Evolutionary conservation across 768 basidiomycete species (phyloP).

Genomic region (Chalciporus sphaerocephalus): DNA sequence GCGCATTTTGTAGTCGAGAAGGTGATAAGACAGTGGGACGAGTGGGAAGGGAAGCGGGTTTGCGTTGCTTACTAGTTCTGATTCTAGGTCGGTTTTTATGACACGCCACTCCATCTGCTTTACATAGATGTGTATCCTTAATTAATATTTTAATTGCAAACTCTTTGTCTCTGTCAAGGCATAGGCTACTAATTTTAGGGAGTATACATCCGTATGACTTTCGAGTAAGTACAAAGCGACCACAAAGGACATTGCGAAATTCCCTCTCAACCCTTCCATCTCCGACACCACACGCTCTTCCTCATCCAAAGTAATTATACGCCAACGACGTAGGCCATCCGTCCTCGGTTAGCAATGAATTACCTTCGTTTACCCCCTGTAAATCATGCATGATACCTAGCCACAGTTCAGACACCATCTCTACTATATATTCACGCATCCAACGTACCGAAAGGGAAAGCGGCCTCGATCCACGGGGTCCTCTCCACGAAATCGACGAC

Average conservation of each 20-base stretch:
- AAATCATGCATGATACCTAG: conserved; percentile 54
- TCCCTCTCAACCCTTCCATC: too few species aligned
- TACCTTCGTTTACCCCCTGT: conserved; percentile 50
- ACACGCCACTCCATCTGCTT: too few species aligned
- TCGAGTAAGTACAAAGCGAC: conserved; percentile 13
- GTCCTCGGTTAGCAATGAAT: conserved; percentile 46
- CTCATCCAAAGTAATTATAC: conserved; percentile 42
- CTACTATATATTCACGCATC: too few species aligned
- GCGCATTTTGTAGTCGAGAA: conserved; percentile 59
- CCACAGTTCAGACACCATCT: background rate
- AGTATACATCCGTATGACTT: too few species aligned
- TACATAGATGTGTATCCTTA: too few species aligned
- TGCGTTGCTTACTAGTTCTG: conserved; percentile 47
- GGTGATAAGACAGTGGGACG: conserved; percentile 44
- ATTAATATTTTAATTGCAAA: too few species aligned
- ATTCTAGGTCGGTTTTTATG: too few species aligned
- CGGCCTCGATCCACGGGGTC: conserved; percentile 34
- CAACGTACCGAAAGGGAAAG: conserved; percentile 62
- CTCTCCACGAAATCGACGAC: conserved; percentile 45
- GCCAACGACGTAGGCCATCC: conserved; percentile 56
- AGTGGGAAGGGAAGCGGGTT: conserved; percentile 48
- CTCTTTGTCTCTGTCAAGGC: too few species aligned
- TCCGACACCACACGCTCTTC: background rate
- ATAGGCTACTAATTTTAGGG: too few species aligned
- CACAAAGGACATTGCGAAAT: background rate